Evolutionary conservation across 768 basidiomycete genomes (phyloP), one percentile per base, ranked within the genome.

Genomic region (Hemileccinum impolitum): DNA sequence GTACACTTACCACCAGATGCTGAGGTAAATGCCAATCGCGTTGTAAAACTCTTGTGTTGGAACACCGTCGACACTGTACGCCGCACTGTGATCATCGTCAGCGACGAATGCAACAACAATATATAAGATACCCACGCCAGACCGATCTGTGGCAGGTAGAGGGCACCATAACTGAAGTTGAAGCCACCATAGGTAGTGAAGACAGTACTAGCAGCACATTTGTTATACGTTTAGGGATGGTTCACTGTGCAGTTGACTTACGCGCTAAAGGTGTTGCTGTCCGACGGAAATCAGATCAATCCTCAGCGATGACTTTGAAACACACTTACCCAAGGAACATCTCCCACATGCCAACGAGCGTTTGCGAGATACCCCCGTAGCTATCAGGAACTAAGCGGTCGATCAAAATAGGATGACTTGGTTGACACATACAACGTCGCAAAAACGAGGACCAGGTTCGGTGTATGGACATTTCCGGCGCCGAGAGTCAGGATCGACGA

Each of bases 271-370:
- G 63, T 64, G 35, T 63, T 63, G 31, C 63, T 63, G 11, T 48
- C 26, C 15, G 9, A 60, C 36, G 11, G 34, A 31, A 11, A 7
- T 63, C 40, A 60, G 43, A 36, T 21, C 11, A 37, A 38, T 19
- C 13, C 35, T 45, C 19, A 36, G 39, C 3, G 14, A 17, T n/a
- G 28, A 30, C 9, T 30, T 9, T 30, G 28, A 12, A 30, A 30
- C 28, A 30, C 28, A 41, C 64, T 43, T 44, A 57, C 62, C 62
- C 63, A 25, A 66, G 62, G 54, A 58, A 64, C 53, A 64, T 61
- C 25, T 66, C 63, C 63, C 65, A 66, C 63, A 66, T 62, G 35
- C 64, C 62, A 8, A 64, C 62, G 9, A 64, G 48, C 4, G 62
- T 61, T 42, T 64, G 64, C 15, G 61, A 57, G 41, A 66, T 66